A percentile compares a stretch with the other conserved stretches of the same genome.
Evolutionary conservation across 306 rosid species (phyloP).

Genomic region (Spatholobus suberectus): DNA sequence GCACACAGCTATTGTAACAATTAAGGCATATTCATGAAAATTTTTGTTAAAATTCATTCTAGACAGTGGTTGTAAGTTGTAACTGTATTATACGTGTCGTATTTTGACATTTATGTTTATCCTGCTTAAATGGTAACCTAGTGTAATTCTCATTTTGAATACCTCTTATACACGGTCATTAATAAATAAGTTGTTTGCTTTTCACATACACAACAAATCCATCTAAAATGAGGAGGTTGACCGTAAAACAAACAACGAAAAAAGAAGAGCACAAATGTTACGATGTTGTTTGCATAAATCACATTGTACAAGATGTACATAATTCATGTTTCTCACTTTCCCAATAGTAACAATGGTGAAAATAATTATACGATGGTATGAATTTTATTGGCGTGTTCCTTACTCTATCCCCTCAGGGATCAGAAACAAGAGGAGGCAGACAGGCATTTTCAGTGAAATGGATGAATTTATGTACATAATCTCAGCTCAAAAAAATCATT

Average conservation of each 20-base stretch:
- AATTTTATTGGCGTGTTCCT: constrained; percentile 32
- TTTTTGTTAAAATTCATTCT: background rate
- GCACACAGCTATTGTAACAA: background rate
- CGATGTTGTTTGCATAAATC: constrained; percentile 35
- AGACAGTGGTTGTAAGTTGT: background rate
- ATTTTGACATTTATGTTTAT: background rate
- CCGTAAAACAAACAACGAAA: background rate
- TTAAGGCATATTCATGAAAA: background rate
- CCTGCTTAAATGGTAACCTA: background rate
- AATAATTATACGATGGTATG: constrained; percentile 32
- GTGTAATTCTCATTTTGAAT: background rate
- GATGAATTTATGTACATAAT: constrained; percentile 53
- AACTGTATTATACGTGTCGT: background rate
- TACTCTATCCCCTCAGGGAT: constrained; percentile 38
- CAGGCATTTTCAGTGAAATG: constrained; percentile 26
- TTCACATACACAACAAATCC: background rate
- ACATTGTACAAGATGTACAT: constrained; percentile 26
- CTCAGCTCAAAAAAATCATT: constrained; percentile 35
- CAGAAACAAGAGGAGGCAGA: constrained; percentile 26
- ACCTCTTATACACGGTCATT: background rate
- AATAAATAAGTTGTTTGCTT: background rate
- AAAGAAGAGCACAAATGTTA: constrained; percentile 32
- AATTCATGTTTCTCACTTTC: constrained; percentile 34
- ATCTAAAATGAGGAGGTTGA: background rate
- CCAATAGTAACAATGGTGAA: constrained; percentile 25